These are phyloP conservation scores for Senecio squalidus DNA, from an alignment of 140 eudicot genomes.

Conservation along the genomic window DNA sequence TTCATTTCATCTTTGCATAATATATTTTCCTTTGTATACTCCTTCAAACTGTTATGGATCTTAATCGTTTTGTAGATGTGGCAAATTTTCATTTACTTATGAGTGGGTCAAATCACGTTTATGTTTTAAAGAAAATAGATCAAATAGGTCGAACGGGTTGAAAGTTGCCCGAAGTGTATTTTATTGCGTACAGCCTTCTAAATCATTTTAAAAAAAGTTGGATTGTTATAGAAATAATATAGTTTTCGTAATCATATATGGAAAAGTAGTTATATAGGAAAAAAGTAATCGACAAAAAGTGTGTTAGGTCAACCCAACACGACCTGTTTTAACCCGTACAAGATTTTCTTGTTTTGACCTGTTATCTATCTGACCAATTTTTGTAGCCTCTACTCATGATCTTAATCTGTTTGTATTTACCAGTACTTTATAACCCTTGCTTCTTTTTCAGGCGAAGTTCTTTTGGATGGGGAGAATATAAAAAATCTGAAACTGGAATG, in stretches of 20 bases:
- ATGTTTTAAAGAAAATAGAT: background rate
- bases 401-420: slow-evolving; percentile 3
- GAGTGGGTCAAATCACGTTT: background rate
- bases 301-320: too few relatives aligned
- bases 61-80: background rate
- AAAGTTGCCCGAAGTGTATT: background rate
- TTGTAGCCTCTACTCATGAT: background rate
- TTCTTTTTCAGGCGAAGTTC: slow-evolving; percentile 70
- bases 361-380: background rate
- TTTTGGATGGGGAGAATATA: slow-evolving; percentile 96
- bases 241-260: too few relatives aligned
- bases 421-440: background rate
- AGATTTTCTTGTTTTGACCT: background rate
- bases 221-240: too few relatives aligned
- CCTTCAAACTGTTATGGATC: background rate
- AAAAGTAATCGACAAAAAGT: too few relatives aligned
- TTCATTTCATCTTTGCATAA: background rate
- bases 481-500: slow-evolving; percentile 87
- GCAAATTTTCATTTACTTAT: background rate
- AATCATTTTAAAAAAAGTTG: too few relatives aligned
- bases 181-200: too few relatives aligned
- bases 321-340: background rate
- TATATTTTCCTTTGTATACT: background rate
- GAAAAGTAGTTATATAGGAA: too few relatives aligned
- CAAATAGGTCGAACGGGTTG: background rate